Conservation (phyloP, 495 filamentous ascomycete genomes). For the Podospora comata region DNA sequence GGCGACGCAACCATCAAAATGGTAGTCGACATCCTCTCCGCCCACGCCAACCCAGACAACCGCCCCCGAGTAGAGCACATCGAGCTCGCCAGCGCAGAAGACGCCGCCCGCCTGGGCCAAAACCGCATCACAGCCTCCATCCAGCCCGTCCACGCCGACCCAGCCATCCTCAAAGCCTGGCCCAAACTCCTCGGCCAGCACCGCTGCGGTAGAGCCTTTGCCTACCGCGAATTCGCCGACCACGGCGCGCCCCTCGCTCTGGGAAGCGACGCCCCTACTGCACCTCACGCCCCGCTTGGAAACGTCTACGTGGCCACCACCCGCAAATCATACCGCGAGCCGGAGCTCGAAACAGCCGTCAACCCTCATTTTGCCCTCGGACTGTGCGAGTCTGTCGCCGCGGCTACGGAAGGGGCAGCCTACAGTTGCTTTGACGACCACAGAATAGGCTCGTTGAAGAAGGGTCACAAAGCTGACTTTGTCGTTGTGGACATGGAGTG, state of each 20-base stretch:
- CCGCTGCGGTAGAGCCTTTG: slow-evolving; percentile 55
- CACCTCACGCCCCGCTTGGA: slow-evolving; percentile 52
- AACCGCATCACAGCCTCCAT: slow-evolving; percentile 60
- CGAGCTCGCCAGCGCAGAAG: slow-evolving; percentile 53
- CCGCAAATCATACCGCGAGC: slow-evolving; percentile 52
- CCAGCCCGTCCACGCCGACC: slow-evolving; percentile 63
- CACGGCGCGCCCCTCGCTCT: slow-evolving; percentile 53
- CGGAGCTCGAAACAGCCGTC: slow-evolving; percentile 42
- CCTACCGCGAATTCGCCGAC: slow-evolving; percentile 58
- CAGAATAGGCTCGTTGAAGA: slow-evolving; percentile 47
- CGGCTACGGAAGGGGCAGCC: slow-evolving; percentile 56
- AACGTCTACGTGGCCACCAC: slow-evolving; percentile 63
- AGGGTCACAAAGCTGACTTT: slow-evolving; percentile 56
- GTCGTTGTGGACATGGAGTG: slow-evolving; percentile 58
- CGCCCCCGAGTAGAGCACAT: slow-evolving; percentile 63
- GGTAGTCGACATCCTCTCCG: slow-evolving; percentile 54
- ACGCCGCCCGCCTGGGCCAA: slow-evolving; percentile 51
- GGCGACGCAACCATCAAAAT: slow-evolving; percentile 56
- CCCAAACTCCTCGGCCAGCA: slow-evolving; percentile 51
- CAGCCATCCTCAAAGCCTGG: slow-evolving; percentile 60
- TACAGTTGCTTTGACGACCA: slow-evolving; percentile 57
- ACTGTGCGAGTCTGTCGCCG: slow-evolving; percentile 50
- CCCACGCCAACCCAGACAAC: slow-evolving; percentile 40
- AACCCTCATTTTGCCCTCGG: slow-evolving; percentile 54
- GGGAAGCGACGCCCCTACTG: slow-evolving; percentile 60